Percentiles rank a stretch among this genome's conserved stretches.
Conservation (phyloP, 306 rosid genomes). For the Begonia masoniana region DNA sequence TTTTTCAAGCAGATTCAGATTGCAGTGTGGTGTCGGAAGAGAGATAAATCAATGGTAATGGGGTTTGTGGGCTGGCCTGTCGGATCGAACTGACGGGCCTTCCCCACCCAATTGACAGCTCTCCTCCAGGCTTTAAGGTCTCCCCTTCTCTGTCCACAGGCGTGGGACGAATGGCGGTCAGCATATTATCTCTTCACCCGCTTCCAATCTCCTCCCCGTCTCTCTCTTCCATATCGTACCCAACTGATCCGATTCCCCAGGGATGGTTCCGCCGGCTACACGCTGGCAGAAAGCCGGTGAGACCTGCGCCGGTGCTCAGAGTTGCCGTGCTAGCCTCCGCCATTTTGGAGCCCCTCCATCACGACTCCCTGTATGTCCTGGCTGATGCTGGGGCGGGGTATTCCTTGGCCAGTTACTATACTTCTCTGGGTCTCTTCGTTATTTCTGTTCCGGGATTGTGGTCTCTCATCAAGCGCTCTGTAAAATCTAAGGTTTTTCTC, state of each 20-base stretch:
- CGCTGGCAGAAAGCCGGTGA: no score
- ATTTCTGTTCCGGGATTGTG: conserved; percentile 90
- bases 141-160: no score
- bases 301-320: background rate
- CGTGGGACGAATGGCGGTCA: background rate
- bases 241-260: background rate
- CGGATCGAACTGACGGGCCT: no score
- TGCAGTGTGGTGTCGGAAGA: no score
- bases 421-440: conserved; percentile 89
- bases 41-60: no score
- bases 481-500: conserved; percentile 65
- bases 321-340: background rate
- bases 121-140: no score
- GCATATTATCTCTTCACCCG: background rate
- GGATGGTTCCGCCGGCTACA: background rate
- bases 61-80: no score
- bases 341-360: background rate
- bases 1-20: no score
- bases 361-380: background rate
- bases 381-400: conserved; percentile 45
- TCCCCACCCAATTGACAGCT: no score
- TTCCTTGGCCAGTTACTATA: conserved; percentile 79
- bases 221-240: background rate
- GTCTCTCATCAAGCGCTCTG: conserved; percentile 98
- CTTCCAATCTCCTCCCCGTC: background rate